Base-by-base conservation (phyloP, 306 rosid genomes). In the Begonia masoniana region DNA sequence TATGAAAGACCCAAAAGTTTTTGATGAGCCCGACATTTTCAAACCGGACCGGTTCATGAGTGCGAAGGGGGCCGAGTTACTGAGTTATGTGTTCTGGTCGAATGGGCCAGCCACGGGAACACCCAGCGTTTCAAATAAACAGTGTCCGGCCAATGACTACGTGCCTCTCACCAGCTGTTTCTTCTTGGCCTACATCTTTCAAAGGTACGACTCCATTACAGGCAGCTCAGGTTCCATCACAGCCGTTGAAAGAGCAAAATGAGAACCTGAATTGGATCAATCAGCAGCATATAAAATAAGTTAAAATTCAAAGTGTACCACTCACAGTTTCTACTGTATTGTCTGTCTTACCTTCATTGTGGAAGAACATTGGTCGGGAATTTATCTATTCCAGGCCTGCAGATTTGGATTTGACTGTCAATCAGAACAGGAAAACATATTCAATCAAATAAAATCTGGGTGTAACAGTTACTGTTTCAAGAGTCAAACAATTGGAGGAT, bases 91-190 rank as follows among this genome's bases (percentile, higher is more conserved):
- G 63, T 92, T 69, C 60, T 92, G 95, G 99, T 92, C 96, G 13
- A 92, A 92, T 48, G 99, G 99, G 15, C 94, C 95, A 10, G 96
- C 86, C 65, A 71, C 78, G 24, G 86, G 86, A 31, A 10, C 78
- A 2, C 74, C 96, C 0, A 69, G 62, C 10, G 66, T 17, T 64
- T 63, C 77, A 7, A 86, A 92, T 61, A 86, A 92, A 50, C 96
- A 92, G 60, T 92, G 96, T 36, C 77, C 96, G 0, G 99, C 60
- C 6, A 92, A 86, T 62, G 99, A 92, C 43, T 9, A 31, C 24
- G 96, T 86, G 45, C 50, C 75, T 19, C 78, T 81, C 47, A 86
- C 95, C 0, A 87, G 80, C 0, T 47, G 73, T 12, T 54, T 92
- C 54, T 42, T 83, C 19, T 69, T 92, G 21, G 96, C 99, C 0